phyloP scores from a whole-genome alignment of 371 early-diverging fungal species.

The Mucor circinelloides region DNA sequence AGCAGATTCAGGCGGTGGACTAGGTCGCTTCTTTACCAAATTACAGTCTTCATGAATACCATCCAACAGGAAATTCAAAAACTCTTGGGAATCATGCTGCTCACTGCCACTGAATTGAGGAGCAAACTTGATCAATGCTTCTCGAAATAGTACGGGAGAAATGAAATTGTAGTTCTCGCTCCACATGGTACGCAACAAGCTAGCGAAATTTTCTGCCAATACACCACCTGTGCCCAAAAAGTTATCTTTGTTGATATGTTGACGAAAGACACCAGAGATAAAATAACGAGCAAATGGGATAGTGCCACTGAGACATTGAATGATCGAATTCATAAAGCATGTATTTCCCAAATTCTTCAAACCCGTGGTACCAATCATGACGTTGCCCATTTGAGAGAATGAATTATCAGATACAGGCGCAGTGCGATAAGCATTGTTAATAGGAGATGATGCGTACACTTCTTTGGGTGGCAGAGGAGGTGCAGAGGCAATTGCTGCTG shows the following conservation, averaged over 20 bases:
- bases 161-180: constrained; percentile 55
- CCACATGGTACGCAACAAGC: constrained; percentile 75
- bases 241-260: constrained; percentile 75
- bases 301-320: constrained; percentile 92
- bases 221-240: constrained; percentile 82
- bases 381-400: constrained; percentile 49
- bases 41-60: constrained; percentile 81
- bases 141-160: constrained; percentile 50
- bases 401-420: constrained; percentile 31
- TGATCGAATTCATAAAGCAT: constrained; percentile 95
- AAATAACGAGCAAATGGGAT: constrained; percentile 86
- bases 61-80: constrained; percentile 72
- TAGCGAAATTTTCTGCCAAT: constrained; percentile 71
- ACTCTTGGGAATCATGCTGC: constrained; percentile 86
- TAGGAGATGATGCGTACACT: constrained; percentile 1
- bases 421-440: not conserved
- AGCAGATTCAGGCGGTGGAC: constrained; percentile 30
- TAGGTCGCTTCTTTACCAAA: constrained; percentile 26
- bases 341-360: constrained; percentile 95
- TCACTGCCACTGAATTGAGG: constrained; percentile 67
- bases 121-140: constrained; percentile 64
- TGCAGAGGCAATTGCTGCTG: not conserved
- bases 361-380: constrained; percentile 73
- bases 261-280: constrained; percentile 67
- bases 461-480: constrained; percentile 16